A percentile compares a stretch with the other conserved stretches of the same genome.
phyloP scores from a whole-genome alignment of 345 rosid genomes.

The Camelina laxa region DNA sequence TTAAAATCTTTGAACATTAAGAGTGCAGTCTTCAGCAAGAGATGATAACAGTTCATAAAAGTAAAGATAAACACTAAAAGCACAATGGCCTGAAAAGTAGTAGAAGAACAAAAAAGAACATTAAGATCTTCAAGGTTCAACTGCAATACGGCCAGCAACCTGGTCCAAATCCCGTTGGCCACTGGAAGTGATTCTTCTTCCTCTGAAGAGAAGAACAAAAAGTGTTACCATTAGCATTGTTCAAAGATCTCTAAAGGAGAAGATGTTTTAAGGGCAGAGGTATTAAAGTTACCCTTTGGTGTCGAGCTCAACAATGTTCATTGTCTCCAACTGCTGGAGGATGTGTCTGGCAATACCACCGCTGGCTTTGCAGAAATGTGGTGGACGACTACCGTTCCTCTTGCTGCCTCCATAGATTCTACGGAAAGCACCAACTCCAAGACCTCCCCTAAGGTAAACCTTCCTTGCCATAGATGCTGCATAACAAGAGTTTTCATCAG shows the following conservation, averaged over 20 bases:
- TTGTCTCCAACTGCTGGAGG: conserved; percentile 74
- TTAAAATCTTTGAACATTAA: conserved; percentile 26
- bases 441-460: conserved; percentile 84
- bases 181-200: conserved; percentile 81
- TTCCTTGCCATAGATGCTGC: conserved; percentile 95
- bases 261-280: neutral
- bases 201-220: conserved; percentile 49
- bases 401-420: conserved; percentile 90
- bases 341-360: conserved; percentile 87
- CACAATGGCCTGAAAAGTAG: conserved; percentile 32
- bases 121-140: conserved; percentile 48
- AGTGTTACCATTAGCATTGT: neutral
- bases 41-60: conserved; percentile 5
- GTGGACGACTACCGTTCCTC: conserved; percentile 86
- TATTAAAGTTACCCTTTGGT: conserved; percentile 57
- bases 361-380: conserved; percentile 88
- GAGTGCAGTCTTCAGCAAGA: conserved; percentile 27
- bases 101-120: conserved; percentile 24
- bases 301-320: conserved; percentile 71
- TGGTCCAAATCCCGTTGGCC: conserved; percentile 93
- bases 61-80: conserved; percentile 30
- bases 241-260: neutral
- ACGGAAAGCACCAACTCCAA: conserved; percentile 85
- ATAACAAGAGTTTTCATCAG: neutral
- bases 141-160: conserved; percentile 79